phyloP scores from a whole-genome alignment of 1,284 basidiomycete species.

The Naganishia cerealis region DNA sequence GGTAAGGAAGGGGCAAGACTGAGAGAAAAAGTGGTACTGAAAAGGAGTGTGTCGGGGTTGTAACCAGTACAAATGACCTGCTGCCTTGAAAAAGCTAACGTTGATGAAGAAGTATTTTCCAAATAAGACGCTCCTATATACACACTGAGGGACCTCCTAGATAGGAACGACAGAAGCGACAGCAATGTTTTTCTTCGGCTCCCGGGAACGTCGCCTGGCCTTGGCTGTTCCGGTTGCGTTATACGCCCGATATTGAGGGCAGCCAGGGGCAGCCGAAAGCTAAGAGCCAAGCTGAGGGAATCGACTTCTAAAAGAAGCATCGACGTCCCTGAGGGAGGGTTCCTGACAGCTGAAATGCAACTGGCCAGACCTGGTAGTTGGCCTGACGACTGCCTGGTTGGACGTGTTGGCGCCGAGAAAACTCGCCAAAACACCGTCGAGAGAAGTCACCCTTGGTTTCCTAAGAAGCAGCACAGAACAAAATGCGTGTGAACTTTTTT shows the following conservation, averaged over 20 bases:
- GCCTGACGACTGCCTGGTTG: background rate
- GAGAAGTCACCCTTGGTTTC: background rate
- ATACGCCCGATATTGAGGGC: too few species aligned
- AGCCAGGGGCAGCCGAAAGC: too few species aligned
- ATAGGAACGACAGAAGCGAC: too few species aligned
- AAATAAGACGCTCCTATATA: background rate
- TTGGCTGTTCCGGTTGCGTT: too few species aligned
- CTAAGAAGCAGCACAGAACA: background rate
- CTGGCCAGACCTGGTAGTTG: too few species aligned
- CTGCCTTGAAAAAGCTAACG: background rate
- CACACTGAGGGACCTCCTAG: too few species aligned
- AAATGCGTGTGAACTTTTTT: background rate
- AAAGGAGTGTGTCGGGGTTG: background rate
- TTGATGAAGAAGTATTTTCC: background rate
- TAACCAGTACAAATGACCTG: conserved; percentile 9
- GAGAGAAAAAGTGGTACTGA: background rate
- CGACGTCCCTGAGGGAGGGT: too few species aligned
- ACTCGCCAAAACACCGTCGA: background rate
- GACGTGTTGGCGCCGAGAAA: background rate
- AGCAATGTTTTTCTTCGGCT: too few species aligned
- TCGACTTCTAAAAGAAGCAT: too few species aligned
- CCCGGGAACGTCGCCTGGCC: too few species aligned
- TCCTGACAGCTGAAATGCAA: too few species aligned
- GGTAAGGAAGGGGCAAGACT: background rate
- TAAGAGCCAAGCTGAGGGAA: too few species aligned